Evolutionary conservation across 306 rosid species (phyloP).

Genomic region (Gynostemma pentaphyllum): DNA sequence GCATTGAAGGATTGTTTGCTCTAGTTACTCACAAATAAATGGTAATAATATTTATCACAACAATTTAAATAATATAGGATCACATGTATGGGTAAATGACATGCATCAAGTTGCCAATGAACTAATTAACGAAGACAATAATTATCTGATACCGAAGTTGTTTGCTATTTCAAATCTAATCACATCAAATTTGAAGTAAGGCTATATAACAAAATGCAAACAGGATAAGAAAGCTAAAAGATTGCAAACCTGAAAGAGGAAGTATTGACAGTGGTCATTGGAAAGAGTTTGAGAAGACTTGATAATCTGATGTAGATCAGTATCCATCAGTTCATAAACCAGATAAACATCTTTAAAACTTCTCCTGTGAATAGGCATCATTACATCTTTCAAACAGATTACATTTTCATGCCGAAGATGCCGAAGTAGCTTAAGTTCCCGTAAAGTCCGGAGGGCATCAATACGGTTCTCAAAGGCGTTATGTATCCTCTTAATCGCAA

Average conservation of each 20-base stretch:
- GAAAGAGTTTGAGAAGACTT: constrained; percentile 75
- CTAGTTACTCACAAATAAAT: not conserved
- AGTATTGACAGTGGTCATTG: constrained; percentile 87
- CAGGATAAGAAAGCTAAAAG: not conserved
- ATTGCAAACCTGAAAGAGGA: constrained; percentile 79
- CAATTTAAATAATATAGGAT: not conserved
- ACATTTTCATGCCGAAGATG: constrained; percentile 80
- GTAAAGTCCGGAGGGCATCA: constrained; percentile 76
- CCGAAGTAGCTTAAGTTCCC: constrained; percentile 78
- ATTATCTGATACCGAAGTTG: not conserved
- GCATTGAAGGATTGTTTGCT: not conserved
- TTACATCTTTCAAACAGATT: constrained; percentile 79
- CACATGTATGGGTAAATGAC: not conserved
- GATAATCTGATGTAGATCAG: constrained; percentile 88
- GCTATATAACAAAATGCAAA: not conserved
- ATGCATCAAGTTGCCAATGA: not conserved
- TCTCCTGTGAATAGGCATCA: constrained; percentile 64
- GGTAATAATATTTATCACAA: not conserved
- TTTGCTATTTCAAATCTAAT: not conserved
- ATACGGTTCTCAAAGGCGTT: constrained; percentile 76
- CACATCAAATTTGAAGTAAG: not conserved
- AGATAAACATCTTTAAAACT: constrained; percentile 82
- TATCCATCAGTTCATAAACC: constrained; percentile 95
- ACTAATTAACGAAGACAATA: not conserved
- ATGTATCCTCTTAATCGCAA: constrained; percentile 78